phyloP scores from a whole-genome alignment of 495 filamentous ascomycete genomes.

The Parathielavia hyrcaniae region DNA sequence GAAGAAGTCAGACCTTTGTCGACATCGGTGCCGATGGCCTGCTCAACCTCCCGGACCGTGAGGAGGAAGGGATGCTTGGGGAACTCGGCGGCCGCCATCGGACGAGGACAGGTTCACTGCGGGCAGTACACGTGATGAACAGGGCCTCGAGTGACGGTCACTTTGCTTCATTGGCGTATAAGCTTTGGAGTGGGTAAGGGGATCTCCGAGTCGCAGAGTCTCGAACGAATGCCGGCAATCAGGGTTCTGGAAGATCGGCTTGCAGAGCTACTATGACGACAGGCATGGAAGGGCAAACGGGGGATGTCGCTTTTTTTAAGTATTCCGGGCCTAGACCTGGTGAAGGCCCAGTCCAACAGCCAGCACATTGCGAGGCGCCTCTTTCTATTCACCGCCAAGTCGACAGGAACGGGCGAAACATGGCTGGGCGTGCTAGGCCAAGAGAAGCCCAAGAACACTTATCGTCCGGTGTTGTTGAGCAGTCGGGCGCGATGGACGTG shows the following conservation, averaged over 20 bases:
- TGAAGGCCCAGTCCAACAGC: neutral
- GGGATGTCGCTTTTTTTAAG: constrained; percentile 14
- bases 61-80: constrained; percentile 50
- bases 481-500: constrained; percentile 10
- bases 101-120: constrained; percentile 7
- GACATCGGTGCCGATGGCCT: constrained; percentile 47
- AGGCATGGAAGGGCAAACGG: neutral
- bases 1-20: constrained; percentile 52
- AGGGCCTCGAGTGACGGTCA: neutral
- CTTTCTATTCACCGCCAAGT: constrained; percentile 18
- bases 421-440: constrained; percentile 21
- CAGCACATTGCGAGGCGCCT: neutral
- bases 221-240: neutral
- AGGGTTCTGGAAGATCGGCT: neutral
- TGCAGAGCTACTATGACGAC: constrained; percentile 3
- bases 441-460: constrained; percentile 28
- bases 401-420: constrained; percentile 8
- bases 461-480: neutral
- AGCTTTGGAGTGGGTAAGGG: too few relatives aligned
- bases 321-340: neutral
- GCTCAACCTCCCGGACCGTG: constrained; percentile 46
- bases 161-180: constrained; percentile 17
- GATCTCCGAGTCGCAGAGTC: constrained; percentile 6
- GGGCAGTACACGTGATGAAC: neutral
- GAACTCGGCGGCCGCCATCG: constrained; percentile 42